Evolutionary conservation across 805 yeast genomes (phyloP).

Genomic region (Pichia gijzeniarum): DNA sequence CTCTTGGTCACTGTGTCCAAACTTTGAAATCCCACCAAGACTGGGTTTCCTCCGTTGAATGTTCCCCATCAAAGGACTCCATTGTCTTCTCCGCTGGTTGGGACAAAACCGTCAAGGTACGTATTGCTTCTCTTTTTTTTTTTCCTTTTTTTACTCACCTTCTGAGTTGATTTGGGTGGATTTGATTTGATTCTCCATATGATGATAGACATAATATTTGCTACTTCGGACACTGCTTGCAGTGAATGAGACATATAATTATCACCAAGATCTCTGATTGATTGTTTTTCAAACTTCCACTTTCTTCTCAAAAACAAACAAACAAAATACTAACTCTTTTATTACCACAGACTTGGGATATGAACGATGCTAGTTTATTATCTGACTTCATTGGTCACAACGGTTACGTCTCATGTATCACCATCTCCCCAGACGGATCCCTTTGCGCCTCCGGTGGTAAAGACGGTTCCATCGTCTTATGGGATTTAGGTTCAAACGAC

Average conservation of each 20-base stretch:
- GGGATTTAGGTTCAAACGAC: conserved; percentile 87
- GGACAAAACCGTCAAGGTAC: conserved; percentile 98
- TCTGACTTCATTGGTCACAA: conserved; percentile 99
- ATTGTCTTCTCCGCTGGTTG: conserved; percentile 95
- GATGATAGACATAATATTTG: conserved; percentile 83
- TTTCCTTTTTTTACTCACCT: neutral
- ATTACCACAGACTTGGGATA: conserved; percentile 79
- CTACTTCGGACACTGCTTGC: conserved; percentile 91
- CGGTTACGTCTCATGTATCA: conserved; percentile 95
- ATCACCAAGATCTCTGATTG: conserved; percentile 99
- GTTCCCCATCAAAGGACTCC: conserved; percentile 75
- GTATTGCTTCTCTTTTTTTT: conserved; percentile 4
- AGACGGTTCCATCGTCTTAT: conserved; percentile 97
- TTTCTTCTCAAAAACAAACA: too few species aligned
- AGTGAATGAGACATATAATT: conserved; percentile 90
- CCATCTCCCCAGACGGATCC: conserved; percentile 99
- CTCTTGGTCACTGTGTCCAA: conserved; percentile 93
- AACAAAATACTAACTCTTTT: conserved; percentile 15
- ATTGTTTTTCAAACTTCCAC: too few species aligned
- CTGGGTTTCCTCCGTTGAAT: conserved; percentile 98
- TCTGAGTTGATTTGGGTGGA: neutral
- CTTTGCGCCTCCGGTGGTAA: conserved; percentile 99
- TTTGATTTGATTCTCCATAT: conserved; percentile 34
- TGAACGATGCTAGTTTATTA: conserved; percentile 62
- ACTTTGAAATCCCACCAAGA: conserved; percentile 94